Percentiles rank a stretch among this genome's conserved stretches.
Evolutionary conservation across 768 basidiomycete species (phyloP).

Genomic region (Phanerochaete carnosa): DNA sequence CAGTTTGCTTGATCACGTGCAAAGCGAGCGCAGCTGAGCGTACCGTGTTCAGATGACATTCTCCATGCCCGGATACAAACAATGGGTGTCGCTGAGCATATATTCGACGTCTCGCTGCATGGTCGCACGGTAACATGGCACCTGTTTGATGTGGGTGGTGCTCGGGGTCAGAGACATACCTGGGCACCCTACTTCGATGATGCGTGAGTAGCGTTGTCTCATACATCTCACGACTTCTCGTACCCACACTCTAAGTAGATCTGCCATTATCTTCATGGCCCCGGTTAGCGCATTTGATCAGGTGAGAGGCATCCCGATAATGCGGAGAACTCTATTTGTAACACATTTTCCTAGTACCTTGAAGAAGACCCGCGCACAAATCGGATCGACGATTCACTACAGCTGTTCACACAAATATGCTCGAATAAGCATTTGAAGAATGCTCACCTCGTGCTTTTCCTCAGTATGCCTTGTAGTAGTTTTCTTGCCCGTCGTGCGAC

Average conservation of each 20-base stretch:
- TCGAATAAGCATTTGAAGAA: conserved; percentile 76
- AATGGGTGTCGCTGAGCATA: conserved; percentile 83
- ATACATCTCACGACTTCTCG: not conserved
- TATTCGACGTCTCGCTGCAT: conserved; percentile 78
- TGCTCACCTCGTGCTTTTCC: conserved; percentile 42
- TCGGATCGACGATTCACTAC: conserved; percentile 84
- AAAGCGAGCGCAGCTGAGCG: conserved; percentile 16
- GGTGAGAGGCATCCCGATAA: conserved; percentile 33
- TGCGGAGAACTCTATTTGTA: not conserved
- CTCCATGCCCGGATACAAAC: conserved; percentile 88
- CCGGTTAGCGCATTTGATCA: conserved; percentile 88
- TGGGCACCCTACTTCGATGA: conserved; percentile 91
- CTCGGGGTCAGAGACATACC: conserved; percentile 71
- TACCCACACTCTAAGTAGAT: conserved; percentile 38
- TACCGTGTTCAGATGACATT: conserved; percentile 61
- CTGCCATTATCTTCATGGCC: conserved; percentile 82
- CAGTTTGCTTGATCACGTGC: conserved; percentile 13
- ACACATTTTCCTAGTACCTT: conserved; percentile 51
- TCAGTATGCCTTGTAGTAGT: conserved; percentile 68
- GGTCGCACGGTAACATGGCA: conserved; percentile 78
- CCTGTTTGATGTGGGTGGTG: conserved; percentile 81
- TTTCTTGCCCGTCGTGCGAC: conserved; percentile 35
- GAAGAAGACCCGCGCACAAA: conserved; percentile 86
- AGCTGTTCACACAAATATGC: conserved; percentile 83
- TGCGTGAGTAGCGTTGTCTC: conserved; percentile 25